A percentile compares a stretch with the other conserved stretches of the same genome.
Conservation (phyloP, 2,329 filamentous ascomycete species). For the Hypoxylon rubiginosum region DNA sequence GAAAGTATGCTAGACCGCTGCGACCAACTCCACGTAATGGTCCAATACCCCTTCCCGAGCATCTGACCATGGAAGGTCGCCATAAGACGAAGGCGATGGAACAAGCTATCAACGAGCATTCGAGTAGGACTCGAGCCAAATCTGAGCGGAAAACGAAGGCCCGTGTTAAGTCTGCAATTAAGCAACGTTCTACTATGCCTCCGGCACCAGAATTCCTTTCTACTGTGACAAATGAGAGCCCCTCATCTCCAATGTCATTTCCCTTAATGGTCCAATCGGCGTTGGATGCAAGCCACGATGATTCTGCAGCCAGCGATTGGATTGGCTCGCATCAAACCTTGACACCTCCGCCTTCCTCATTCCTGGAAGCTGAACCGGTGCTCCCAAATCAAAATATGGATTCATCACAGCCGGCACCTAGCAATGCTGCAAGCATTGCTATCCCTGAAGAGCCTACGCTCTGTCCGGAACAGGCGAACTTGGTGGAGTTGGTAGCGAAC, state of each 20-base stretch:
- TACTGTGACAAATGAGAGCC: background rate
- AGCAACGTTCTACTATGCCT: conserved; percentile 7
- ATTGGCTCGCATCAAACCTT: background rate
- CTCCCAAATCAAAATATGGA: background rate
- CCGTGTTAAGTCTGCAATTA: conserved; percentile 7
- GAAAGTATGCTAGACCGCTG: background rate
- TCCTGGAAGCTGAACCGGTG: background rate
- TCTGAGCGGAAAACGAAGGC: conserved; percentile 22
- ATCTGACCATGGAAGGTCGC: background rate
- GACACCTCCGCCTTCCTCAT: conserved; percentile 24
- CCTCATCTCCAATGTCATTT: background rate
- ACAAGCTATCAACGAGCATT: background rate
- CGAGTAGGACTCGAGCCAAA: background rate
- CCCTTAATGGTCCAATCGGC: conserved; percentile 3
- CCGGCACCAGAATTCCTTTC: background rate
- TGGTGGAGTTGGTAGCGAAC: conserved; percentile 65
- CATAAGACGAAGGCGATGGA: background rate
- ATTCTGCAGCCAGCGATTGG: background rate
- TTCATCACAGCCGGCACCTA: background rate
- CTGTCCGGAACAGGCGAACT: conserved; percentile 61
- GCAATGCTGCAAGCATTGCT: background rate
- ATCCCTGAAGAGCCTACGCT: conserved; percentile 51
- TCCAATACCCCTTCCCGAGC: background rate
- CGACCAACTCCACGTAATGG: background rate
- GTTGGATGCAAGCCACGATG: background rate